A percentile compares a stretch with the other conserved stretches of the same genome.
phyloP scores from a whole-genome alignment of 768 basidiomycete species.

The Agaricus subrufescens region DNA sequence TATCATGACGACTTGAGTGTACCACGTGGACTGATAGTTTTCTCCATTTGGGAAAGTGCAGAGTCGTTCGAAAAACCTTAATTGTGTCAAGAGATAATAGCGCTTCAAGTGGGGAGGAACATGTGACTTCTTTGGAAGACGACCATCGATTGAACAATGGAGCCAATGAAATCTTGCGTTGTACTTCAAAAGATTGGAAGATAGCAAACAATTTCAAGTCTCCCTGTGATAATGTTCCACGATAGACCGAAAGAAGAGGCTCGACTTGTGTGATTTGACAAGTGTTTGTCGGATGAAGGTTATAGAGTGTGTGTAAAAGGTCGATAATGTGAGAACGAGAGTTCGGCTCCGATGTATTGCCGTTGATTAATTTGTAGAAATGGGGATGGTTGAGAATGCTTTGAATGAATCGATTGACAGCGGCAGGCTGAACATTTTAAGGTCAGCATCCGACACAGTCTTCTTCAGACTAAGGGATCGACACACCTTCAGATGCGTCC shows the following conservation, averaged over 20 bases:
- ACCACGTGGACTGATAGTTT: slow-evolving; percentile 34
- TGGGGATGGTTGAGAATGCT: slow-evolving; percentile 65
- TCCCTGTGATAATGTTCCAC: slow-evolving; percentile 59
- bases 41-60: slow-evolving; percentile 67
- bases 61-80: slow-evolving; percentile 64
- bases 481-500: slow-evolving; percentile 60
- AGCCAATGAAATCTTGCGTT: slow-evolving; percentile 61
- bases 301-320: slow-evolving; percentile 66
- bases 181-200: slow-evolving; percentile 72
- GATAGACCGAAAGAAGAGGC: slow-evolving; percentile 70
- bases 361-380: slow-evolving; percentile 45
- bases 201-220: slow-evolving; percentile 71
- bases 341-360: slow-evolving; percentile 17
- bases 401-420: slow-evolving; percentile 76
- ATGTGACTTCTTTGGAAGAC: slow-evolving; percentile 29
- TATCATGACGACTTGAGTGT: slow-evolving; percentile 24
- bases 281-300: slow-evolving; percentile 73
- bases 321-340: slow-evolving; percentile 43
- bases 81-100: slow-evolving; percentile 67
- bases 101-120: slow-evolving; percentile 55
- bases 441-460: slow-evolving; percentile 3
- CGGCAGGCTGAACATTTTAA: slow-evolving; percentile 44
- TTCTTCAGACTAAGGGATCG: not conserved
- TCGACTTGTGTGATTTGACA: slow-evolving; percentile 83
- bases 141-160: slow-evolving; percentile 69